phyloP scores from a whole-genome alignment of 2,329 filamentous ascomycete genomes.

The Onygena corvina region DNA sequence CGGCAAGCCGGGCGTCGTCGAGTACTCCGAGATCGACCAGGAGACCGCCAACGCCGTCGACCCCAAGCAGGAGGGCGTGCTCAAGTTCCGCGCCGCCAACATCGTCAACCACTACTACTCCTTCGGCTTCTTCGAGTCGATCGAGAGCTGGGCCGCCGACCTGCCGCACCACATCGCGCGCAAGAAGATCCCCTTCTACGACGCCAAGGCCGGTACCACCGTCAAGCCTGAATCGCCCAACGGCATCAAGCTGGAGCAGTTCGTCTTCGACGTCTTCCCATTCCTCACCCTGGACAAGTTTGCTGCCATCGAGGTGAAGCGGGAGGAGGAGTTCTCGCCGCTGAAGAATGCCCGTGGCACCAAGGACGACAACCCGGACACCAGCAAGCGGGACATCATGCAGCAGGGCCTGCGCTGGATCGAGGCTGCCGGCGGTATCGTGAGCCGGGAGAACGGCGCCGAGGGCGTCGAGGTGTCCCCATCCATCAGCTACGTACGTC shows the following conservation, averaged over 20 bases:
- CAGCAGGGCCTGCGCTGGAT: constrained; percentile 79
- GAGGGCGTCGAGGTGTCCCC: constrained; percentile 83
- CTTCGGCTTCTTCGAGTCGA: constrained; percentile 79
- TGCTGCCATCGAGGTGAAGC: constrained; percentile 87
- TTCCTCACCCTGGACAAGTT: constrained; percentile 77
- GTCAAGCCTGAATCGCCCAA: constrained; percentile 92
- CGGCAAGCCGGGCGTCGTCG: constrained; percentile 89
- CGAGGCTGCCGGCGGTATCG: constrained; percentile 61
- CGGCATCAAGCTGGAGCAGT: constrained; percentile 97
- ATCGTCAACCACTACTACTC: constrained; percentile 99
- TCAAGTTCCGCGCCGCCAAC: constrained; percentile 96
- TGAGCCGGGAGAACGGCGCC: constrained; percentile 50
- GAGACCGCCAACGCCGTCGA: constrained; percentile 84
- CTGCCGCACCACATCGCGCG: constrained; percentile 90
- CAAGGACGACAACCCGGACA: constrained; percentile 86
- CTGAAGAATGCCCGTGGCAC: constrained; percentile 83
- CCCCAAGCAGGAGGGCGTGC: constrained; percentile 61
- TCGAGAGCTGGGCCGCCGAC: constrained; percentile 72
- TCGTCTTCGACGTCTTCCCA: constrained; percentile 97
- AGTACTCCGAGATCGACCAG: constrained; percentile 93
- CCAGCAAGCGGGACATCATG: constrained; percentile 83
- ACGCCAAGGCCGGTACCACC: constrained; percentile 62
- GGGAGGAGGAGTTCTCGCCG: constrained; percentile 96
- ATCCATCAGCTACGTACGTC: constrained; percentile 85
- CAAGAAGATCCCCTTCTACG: constrained; percentile 92